A percentile compares a stretch with the other conserved stretches of the same genome.
These are phyloP conservation scores for Kodamaea arcana DNA, from an alignment of 1,139 yeast genomes.

Conservation along the genomic window DNA sequence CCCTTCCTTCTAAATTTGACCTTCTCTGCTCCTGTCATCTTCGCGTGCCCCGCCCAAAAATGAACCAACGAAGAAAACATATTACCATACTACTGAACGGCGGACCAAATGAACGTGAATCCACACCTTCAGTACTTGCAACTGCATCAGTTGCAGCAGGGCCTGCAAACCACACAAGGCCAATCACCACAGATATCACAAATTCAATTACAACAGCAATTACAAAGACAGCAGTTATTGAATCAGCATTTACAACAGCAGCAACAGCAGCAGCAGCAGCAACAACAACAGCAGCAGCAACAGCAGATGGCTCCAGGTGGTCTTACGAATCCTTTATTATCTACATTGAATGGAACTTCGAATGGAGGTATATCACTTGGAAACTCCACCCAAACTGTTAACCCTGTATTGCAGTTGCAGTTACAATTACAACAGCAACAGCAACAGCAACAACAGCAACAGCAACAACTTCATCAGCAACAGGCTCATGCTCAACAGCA, in stretches of 20 bases:
- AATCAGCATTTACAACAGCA: slow-evolving; percentile 34
- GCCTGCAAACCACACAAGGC: slow-evolving; percentile 18
- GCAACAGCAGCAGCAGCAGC: slow-evolving; percentile 18
- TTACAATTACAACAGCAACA: slow-evolving; percentile 24
- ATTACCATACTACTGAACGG: not conserved
- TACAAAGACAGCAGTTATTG: slow-evolving; percentile 38
- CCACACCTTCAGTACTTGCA: slow-evolving; percentile 46
- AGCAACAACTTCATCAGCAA: slow-evolving; percentile 17
- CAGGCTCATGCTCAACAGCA: slow-evolving; percentile 17
- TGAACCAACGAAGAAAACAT: not conserved
- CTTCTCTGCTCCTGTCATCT: too few species aligned
- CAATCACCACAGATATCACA: slow-evolving; percentile 41
- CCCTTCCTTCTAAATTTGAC: too few species aligned
- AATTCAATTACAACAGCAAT: slow-evolving; percentile 35
- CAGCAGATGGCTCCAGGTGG: slow-evolving; percentile 19
- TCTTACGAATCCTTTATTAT: slow-evolving; percentile 34
- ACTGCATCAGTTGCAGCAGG: slow-evolving; percentile 29
- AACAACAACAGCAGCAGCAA: too few species aligned
- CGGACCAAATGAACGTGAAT: slow-evolving; percentile 31
- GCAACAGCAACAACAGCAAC: slow-evolving; percentile 16
- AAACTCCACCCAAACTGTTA: slow-evolving; percentile 17
- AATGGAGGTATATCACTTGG: slow-evolving; percentile 4
- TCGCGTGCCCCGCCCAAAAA: not conserved
- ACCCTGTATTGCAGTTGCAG: slow-evolving; percentile 32
- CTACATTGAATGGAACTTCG: slow-evolving; percentile 30